Percentiles rank a stretch among this genome's conserved stretches.
These are phyloP conservation scores for Silybum marianum DNA, from an alignment of 129 eudicot species.

Conservation along the genomic window DNA sequence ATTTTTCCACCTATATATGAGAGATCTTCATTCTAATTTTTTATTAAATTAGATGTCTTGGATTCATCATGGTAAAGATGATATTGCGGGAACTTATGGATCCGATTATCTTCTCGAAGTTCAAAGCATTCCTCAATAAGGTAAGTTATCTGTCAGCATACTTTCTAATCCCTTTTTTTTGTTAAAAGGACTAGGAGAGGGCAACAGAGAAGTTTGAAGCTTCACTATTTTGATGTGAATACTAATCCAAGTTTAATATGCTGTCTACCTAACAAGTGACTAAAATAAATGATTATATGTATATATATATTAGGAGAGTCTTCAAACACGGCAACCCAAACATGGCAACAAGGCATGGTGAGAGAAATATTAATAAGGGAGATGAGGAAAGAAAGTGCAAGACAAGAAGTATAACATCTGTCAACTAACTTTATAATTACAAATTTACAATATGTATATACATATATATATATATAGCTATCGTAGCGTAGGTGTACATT, in stretches of 20 bases:
- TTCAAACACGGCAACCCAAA: too few species aligned
- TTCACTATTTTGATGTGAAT: background rate
- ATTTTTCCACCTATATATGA: background rate
- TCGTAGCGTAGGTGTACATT: background rate
- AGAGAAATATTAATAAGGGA: too few species aligned
- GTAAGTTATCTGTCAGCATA: conserved; percentile 26
- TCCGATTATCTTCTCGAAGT: conserved; percentile 63
- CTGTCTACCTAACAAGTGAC: background rate
- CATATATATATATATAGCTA: too few species aligned
- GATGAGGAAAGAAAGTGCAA: background rate
- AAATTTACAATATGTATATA: too few species aligned
- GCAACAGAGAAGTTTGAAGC: background rate
- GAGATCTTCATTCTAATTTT: conserved; percentile 9
- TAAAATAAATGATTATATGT: background rate
- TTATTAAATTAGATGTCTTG: conserved; percentile 70
- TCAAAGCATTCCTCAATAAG: conserved; percentile 84
- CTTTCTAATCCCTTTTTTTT: background rate
- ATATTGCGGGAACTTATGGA: conserved; percentile 96
- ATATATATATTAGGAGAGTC: background rate
- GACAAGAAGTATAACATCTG: background rate
- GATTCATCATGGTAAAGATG: conserved; percentile 96
- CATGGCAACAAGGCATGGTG: background rate
- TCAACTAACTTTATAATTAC: background rate
- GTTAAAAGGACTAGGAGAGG: background rate
- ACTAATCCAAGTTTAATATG: background rate